Conservation (phyloP, 257 asterid genomes). For the Solanum appendiculatum region DNA sequence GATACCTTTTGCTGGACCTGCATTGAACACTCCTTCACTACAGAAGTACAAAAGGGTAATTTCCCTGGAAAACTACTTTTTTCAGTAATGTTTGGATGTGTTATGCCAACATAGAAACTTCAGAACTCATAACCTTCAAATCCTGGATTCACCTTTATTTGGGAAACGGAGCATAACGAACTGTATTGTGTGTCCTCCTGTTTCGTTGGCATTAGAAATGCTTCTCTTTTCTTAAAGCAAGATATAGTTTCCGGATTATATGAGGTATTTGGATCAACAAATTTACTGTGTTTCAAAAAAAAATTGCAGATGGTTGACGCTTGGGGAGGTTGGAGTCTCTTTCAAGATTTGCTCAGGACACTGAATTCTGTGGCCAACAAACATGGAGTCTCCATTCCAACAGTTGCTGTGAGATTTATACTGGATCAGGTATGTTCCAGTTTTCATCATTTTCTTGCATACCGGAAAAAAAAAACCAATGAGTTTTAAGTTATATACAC, state of each 20-base stretch:
- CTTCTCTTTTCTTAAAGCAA: not conserved
- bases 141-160: not conserved
- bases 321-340: constrained; percentile 98
- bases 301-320: constrained; percentile 86
- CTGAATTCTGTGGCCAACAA: constrained; percentile 62
- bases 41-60: constrained; percentile 95
- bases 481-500: not conserved
- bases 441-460: not conserved
- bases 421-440: constrained; percentile 59
- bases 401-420: constrained; percentile 77
- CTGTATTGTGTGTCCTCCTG: not conserved
- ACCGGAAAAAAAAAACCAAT: not conserved
- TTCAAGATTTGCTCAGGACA: constrained; percentile 67
- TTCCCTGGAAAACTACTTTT: not conserved
- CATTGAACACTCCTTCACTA: constrained; percentile 80
- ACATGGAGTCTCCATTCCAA: constrained; percentile 73
- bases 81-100: not conserved
- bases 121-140: not conserved
- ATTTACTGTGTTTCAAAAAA: not conserved
- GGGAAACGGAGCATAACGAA: not conserved
- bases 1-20: constrained; percentile 90
- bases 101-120: not conserved
- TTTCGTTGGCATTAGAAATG: not conserved
- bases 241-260: not conserved
- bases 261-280: not conserved